These are phyloP conservation scores for Eucalyptus leucophloia DNA, from an alignment of 345 rosid genomes.

Conservation along the genomic window DNA sequence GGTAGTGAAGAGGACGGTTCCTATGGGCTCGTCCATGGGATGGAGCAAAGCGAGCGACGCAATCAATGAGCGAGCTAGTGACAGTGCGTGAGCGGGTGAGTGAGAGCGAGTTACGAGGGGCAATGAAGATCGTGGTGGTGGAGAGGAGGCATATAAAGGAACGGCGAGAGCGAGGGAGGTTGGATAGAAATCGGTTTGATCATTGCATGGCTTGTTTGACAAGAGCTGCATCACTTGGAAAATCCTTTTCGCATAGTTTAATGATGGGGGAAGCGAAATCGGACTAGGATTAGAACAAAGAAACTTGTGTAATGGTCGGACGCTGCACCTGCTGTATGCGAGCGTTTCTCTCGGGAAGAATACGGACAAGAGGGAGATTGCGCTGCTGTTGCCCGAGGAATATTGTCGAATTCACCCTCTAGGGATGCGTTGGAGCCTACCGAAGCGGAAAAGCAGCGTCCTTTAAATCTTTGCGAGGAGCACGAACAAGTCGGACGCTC, in stretches of 20 bases:
- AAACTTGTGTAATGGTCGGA: background rate
- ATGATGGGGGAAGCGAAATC: background rate
- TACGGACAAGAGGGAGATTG: no score
- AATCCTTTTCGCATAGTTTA: background rate
- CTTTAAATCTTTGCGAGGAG: no score
- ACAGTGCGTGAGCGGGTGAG: background rate
- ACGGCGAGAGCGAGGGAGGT: background rate
- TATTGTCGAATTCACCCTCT: background rate
- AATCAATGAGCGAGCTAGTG: no score
- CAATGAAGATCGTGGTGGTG: background rate
- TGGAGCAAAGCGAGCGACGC: background rate
- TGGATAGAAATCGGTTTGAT: background rate
- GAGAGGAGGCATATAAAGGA: background rate
- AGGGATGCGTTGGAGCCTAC: background rate
- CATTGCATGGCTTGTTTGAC: background rate
- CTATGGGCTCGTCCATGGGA: conserved; percentile 11
- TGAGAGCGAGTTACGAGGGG: background rate
- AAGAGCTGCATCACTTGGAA: background rate
- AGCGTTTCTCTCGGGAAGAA: no score
- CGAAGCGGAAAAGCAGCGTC: background rate
- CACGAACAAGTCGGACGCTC: background rate
- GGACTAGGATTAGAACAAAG: background rate
- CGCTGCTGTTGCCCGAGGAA: background rate
- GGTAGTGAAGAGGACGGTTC: conserved; percentile 57
- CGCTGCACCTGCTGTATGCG: no score